Percentiles rank a stretch among this genome's conserved stretches.
Conservation (phyloP, 2,329 filamentous ascomycete species). For the Pseudonectria buxi region DNA sequence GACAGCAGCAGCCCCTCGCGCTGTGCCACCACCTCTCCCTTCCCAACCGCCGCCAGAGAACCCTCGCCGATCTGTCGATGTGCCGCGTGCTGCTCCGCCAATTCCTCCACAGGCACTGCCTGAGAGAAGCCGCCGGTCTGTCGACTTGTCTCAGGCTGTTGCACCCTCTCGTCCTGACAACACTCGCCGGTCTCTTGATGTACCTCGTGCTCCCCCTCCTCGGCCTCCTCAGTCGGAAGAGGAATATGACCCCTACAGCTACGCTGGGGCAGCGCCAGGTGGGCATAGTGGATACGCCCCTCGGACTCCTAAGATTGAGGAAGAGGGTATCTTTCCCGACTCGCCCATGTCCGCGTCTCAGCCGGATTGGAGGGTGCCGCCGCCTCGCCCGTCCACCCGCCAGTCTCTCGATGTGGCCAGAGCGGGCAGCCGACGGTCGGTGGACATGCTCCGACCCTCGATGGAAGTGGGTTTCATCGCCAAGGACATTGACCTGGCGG, state of each 20-base stretch:
- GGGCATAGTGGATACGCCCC: slow-evolving; percentile 22
- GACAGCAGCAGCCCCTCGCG: slow-evolving; percentile 46
- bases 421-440: slow-evolving; percentile 50
- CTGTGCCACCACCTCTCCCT: slow-evolving; percentile 59
- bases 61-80: slow-evolving; percentile 60
- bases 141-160: slow-evolving; percentile 61
- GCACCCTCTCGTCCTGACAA: slow-evolving; percentile 40
- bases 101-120: slow-evolving; percentile 54
- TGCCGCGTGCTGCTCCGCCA: slow-evolving; percentile 63
- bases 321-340: slow-evolving; percentile 42
- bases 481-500: slow-evolving; percentile 73
- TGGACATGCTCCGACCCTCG: slow-evolving; percentile 68
- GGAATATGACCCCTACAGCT: slow-evolving; percentile 64
- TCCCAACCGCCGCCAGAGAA: slow-evolving; percentile 48
- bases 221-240: slow-evolving; percentile 44
- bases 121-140: slow-evolving; percentile 50
- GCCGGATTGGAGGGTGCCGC: slow-evolving; percentile 39
- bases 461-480: slow-evolving; percentile 81
- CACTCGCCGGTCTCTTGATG: too few relatives aligned
- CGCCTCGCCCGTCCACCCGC: slow-evolving; percentile 23
- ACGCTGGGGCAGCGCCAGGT: slow-evolving; percentile 31
- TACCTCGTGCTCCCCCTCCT: slow-evolving; percentile 15
- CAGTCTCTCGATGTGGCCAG: slow-evolving; percentile 31
- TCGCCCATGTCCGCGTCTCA: slow-evolving; percentile 39
- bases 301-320: slow-evolving; percentile 36